phyloP scores from a whole-genome alignment of 75 land plant species.

The Sequoia sempervirens region DNA sequence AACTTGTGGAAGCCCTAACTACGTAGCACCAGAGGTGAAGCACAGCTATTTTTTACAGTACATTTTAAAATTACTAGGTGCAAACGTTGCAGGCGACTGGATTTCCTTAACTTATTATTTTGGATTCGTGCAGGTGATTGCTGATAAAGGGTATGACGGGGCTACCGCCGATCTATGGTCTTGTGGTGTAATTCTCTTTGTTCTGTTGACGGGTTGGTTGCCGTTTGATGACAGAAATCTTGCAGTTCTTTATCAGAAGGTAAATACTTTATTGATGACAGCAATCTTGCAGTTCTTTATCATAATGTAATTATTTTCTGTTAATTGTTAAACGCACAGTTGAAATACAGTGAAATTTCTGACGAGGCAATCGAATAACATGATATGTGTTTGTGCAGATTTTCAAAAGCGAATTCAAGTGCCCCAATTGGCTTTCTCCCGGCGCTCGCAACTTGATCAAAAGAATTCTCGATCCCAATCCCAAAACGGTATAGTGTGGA shows the following conservation, averaged over 20 bases:
- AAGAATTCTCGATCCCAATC: conserved; percentile 77
- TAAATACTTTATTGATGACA: not conserved
- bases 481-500: conserved; percentile 28
- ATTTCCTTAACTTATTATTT: not conserved
- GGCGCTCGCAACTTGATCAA: conserved; percentile 62
- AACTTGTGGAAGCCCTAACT: conserved; percentile 90
- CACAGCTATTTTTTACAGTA: not conserved
- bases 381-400: conserved; percentile 46
- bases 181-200: conserved; percentile 64
- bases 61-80: not conserved
- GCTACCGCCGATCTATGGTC: conserved; percentile 64
- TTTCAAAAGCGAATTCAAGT: conserved; percentile 51
- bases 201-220: conserved; percentile 58
- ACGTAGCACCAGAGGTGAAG: conserved; percentile 75
- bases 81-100: not conserved
- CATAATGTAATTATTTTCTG: conserved; percentile 37
- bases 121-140: conserved; percentile 21
- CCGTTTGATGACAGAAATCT: conserved; percentile 78
- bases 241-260: conserved; percentile 69
- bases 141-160: conserved; percentile 72
- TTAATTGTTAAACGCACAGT: not conserved
- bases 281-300: no score
- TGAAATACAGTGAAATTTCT: not conserved
- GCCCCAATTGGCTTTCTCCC: conserved; percentile 75
- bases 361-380: not conserved